Conservation (phyloP, 768 basidiomycete genomes). For the Suillus subalutaceus region DNA sequence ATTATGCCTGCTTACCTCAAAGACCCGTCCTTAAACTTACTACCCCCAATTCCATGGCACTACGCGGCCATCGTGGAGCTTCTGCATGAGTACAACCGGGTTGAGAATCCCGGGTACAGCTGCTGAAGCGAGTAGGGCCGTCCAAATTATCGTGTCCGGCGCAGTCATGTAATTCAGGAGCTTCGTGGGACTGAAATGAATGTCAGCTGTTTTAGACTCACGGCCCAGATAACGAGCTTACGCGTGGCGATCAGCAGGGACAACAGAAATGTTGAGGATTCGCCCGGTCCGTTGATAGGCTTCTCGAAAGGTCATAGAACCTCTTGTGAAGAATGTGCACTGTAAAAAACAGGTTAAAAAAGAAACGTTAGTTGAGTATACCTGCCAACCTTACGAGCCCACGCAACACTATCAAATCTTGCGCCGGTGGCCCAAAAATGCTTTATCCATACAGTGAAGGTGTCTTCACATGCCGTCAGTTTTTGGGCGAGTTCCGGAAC, state of each 20-base stretch:
- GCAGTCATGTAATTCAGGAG: slow-evolving; percentile 94
- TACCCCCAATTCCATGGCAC: slow-evolving; percentile 97
- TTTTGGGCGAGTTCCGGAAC: slow-evolving; percentile 83
- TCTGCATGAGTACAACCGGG: slow-evolving; percentile 95
- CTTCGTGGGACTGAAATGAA: slow-evolving; percentile 77
- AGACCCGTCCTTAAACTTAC: slow-evolving; percentile 91
- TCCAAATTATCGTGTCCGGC: slow-evolving; percentile 90
- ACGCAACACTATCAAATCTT: slow-evolving; percentile 86
- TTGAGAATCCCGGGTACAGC: slow-evolving; percentile 96
- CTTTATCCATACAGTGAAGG: slow-evolving; percentile 66
- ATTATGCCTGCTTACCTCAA: slow-evolving; percentile 54
- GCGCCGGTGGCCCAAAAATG: slow-evolving; percentile 88
- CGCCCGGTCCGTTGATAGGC: slow-evolving; percentile 93
- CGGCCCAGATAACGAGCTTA: slow-evolving; percentile 31
- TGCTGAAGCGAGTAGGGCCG: slow-evolving; percentile 81
- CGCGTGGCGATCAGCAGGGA: slow-evolving; percentile 91
- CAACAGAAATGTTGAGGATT: slow-evolving; percentile 91
- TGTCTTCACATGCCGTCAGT: slow-evolving; percentile 82
- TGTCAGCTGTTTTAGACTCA: slow-evolving; percentile 13
- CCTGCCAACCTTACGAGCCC: slow-evolving; percentile 81
- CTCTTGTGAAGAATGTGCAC: slow-evolving; percentile 89
- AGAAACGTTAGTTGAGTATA: neutral
- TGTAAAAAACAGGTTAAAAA: slow-evolving; percentile 28
- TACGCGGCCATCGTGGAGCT: slow-evolving; percentile 74
- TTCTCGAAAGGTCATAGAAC: slow-evolving; percentile 94